Base-by-base conservation (phyloP, 768 basidiomycete species). In the Cystofilobasidium ferigula region DNA sequence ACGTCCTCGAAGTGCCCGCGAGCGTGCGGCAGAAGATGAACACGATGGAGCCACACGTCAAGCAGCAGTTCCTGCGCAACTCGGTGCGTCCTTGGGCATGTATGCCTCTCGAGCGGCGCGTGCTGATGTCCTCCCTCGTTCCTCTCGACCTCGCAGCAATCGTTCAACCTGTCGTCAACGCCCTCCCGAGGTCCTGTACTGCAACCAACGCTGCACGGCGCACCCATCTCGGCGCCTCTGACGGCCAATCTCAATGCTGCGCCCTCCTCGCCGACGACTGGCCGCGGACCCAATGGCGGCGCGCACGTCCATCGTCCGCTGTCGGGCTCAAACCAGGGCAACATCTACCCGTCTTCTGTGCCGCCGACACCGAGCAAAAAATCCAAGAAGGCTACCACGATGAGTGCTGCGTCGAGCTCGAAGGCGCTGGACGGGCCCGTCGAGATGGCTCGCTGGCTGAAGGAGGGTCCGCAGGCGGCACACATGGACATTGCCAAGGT, bases 401-500 rank as follows among this genome's bases (percentile, higher is more conserved):
- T 34, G 43, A 48, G 32, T 20, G 24, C 20, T 6, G 26, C 61
- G 30, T 51, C 42, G 30, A 38, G 13, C 30, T 62, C 42, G 26
- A 68, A 62, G 32, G 56, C 34, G 2, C 24, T 32, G 40, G 51
- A 60, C 30, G 58, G 58, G 22, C 66, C 66, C 20, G 42, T 68
- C 16, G 61, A 22, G 22, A 62, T 68, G 60, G 66, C 66, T 0
- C 40, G 26, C 28, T 68, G 66, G 66, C 43, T 68, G 26, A 68
- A 47, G 28, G 64, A 68, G n/a, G 66, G 66, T 3, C 61, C 66
- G 32, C 87, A 85, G 16, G 89, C 85, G 69, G 83, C 82, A 5
- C 77, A 81, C n/a, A 79, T 98, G 45, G 89, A 92, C n/a, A 78
- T 94, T 0, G 90, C 88, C 69, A 80, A 83, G 38, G 80, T 93